Conservation (phyloP, 164 flowering plant species). For the Warburgia ugandensis region DNA sequence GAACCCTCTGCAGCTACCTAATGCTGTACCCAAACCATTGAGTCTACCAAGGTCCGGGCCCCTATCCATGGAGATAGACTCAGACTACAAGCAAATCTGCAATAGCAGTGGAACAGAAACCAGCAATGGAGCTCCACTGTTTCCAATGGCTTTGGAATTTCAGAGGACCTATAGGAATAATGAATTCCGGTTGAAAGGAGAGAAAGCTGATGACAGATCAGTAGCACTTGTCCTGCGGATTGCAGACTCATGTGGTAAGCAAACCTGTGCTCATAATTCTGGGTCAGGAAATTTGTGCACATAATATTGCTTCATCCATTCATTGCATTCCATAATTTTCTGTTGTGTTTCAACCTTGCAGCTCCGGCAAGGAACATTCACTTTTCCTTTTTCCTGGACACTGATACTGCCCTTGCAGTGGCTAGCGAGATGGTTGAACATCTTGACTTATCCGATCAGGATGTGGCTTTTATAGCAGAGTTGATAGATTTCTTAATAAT, state of each 20-base stretch:
- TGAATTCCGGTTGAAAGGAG: slow-evolving; percentile 48
- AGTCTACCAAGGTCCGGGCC: slow-evolving; percentile 20
- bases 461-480: slow-evolving; percentile 46
- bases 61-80: slow-evolving; percentile 52
- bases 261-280: not conserved
- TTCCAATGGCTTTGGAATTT: slow-evolving; percentile 30
- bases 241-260: slow-evolving; percentile 41
- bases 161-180: slow-evolving; percentile 30
- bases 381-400: slow-evolving; percentile 49
- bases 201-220: slow-evolving; percentile 35
- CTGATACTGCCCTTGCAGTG: slow-evolving; percentile 56
- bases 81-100: slow-evolving; percentile 25
- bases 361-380: slow-evolving; percentile 51
- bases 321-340: not conserved
- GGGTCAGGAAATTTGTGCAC: too few relatives aligned
- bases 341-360: slow-evolving; percentile 21
- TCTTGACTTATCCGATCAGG: slow-evolving; percentile 42
- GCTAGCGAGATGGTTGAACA: slow-evolving; percentile 79
- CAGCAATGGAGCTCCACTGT: slow-evolving; percentile 15
- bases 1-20: slow-evolving; percentile 19
- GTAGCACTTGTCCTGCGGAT: slow-evolving; percentile 48
- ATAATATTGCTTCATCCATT: too few relatives aligned
- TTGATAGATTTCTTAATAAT: slow-evolving; percentile 51
- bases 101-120: slow-evolving; percentile 18
- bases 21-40: slow-evolving; percentile 8